Evolutionary conservation across 495 filamentous ascomycete genomes (phyloP).

Genomic region (Trichocladium antarcticum): DNA sequence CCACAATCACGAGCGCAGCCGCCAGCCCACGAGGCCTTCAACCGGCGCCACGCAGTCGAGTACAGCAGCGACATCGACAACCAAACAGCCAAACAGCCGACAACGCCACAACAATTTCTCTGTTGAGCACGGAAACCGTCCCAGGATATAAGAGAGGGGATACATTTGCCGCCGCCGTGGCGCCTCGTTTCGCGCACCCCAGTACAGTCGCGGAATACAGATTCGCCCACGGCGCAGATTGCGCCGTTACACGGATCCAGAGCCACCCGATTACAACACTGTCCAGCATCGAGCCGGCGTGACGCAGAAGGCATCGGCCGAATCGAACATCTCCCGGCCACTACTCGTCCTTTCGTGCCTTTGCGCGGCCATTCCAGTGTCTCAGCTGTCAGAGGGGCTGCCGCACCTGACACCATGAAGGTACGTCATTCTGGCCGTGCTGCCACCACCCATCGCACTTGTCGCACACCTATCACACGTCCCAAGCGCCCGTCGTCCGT

Average conservation of each 20-base stretch:
- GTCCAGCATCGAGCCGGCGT: slow-evolving; percentile 16
- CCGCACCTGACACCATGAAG: slow-evolving; percentile 35
- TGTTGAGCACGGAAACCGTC: not conserved
- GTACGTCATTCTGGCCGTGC: slow-evolving; percentile 33
- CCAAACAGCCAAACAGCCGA: not conserved
- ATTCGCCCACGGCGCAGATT: slow-evolving; percentile 5
- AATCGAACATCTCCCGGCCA: slow-evolving; percentile 9
- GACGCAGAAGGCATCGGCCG: slow-evolving; percentile 20
- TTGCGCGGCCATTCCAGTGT: slow-evolving; percentile 2
- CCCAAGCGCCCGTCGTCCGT: slow-evolving; percentile 1
- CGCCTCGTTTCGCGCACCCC: not conserved
- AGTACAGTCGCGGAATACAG: too few species aligned
- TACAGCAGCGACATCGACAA: not conserved
- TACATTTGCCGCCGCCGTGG: slow-evolving; percentile 5
- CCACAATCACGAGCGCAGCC: not conserved
- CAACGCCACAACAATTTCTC: too few species aligned
- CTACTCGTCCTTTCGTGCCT: slow-evolving; percentile 9
- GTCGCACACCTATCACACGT: slow-evolving; percentile 10
- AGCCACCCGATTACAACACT: slow-evolving; percentile 15
- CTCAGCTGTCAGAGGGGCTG: slow-evolving; percentile 8
- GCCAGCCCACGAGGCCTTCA: not conserved
- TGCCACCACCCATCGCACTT: slow-evolving; percentile 13
- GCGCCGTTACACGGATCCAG: slow-evolving; percentile 27
- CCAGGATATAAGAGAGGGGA: slow-evolving; percentile 1
- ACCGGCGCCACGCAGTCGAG: not conserved